A percentile compares a stretch with the other conserved stretches of the same genome.
These are phyloP conservation scores for Blastobotrys parvus DNA, from an alignment of 805 yeast genomes.

Conservation along the genomic window DNA sequence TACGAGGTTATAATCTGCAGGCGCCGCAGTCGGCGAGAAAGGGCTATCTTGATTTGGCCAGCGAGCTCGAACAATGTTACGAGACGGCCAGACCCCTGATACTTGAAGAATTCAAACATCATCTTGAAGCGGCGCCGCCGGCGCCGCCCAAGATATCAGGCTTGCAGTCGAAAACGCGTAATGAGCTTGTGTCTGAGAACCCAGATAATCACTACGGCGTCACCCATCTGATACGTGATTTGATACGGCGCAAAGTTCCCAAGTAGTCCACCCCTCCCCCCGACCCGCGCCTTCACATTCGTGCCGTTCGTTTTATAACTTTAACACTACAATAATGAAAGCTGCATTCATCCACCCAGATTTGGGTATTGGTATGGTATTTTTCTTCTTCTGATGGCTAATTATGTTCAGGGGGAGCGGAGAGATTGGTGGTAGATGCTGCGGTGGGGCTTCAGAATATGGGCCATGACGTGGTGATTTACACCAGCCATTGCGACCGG, in stretches of 20 bases:
- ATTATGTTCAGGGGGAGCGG: constrained; percentile 63
- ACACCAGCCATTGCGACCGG: constrained; percentile 85
- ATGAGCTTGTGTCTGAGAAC: constrained; percentile 17
- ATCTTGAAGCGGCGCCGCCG: constrained; percentile 1
- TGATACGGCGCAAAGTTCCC: constrained; percentile 3
- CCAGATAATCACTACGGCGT: constrained; percentile 26
- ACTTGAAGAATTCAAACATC: constrained; percentile 7
- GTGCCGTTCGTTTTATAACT: not conserved
- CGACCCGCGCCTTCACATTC: not conserved
- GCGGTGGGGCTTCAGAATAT: constrained; percentile 74
- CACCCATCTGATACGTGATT: constrained; percentile 18
- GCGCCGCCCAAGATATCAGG: constrained; percentile 1
- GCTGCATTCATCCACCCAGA: constrained; percentile 94
- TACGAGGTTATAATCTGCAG: constrained; percentile 53
- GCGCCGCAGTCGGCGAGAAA: constrained; percentile 56
- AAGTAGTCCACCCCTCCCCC: not conserved
- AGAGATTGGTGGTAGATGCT: constrained; percentile 90
- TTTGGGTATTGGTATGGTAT: constrained; percentile 65
- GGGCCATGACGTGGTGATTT: constrained; percentile 57
- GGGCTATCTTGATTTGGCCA: constrained; percentile 39
- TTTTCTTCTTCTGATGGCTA: not conserved
- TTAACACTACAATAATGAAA: constrained; percentile 28
- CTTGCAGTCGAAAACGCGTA: constrained; percentile 1
- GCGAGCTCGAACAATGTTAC: constrained; percentile 37
- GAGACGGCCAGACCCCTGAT: constrained; percentile 25